These are phyloP conservation scores for Chaetomiaceae sp. DNA, from an alignment of 2,329 filamentous ascomycete genomes.

Conservation along the genomic window DNA sequence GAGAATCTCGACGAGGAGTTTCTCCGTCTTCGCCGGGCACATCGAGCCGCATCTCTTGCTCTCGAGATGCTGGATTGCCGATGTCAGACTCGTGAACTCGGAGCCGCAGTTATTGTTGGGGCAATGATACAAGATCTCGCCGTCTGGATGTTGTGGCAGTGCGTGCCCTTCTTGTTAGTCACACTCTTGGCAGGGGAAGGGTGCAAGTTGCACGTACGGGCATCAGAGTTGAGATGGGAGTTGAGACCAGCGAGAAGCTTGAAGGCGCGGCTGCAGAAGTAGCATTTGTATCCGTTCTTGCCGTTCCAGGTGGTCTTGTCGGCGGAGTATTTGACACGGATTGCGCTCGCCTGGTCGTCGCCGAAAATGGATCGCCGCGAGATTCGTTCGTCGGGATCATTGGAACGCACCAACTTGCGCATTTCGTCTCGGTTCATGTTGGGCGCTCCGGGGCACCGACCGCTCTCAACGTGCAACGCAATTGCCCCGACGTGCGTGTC, in stretches of 20 bases:
- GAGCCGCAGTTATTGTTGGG: constrained; percentile 32
- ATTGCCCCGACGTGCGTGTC: constrained; percentile 52
- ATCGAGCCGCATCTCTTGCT: constrained; percentile 40
- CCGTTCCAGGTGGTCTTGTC: constrained; percentile 40
- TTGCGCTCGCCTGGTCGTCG: too few species aligned
- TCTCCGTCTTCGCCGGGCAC: constrained; percentile 37
- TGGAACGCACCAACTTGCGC: constrained; percentile 40
- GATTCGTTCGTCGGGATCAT: constrained; percentile 46
- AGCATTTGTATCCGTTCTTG: constrained; percentile 46
- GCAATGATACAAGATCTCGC: constrained; percentile 39
- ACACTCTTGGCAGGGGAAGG: too few species aligned
- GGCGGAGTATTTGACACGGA: constrained; percentile 48
- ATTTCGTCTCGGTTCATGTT: constrained; percentile 46
- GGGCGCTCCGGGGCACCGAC: constrained; percentile 45
- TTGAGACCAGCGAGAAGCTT: constrained; percentile 36
- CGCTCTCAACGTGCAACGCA: constrained; percentile 52
- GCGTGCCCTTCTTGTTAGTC: too few species aligned
- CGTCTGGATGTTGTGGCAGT: constrained; percentile 36
- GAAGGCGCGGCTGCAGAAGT: constrained; percentile 49
- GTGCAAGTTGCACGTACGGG: constrained; percentile 39
- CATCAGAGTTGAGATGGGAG: constrained; percentile 50
- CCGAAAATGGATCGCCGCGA: too few species aligned
- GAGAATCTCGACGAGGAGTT: constrained; percentile 22
- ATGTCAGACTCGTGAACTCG: constrained; percentile 40
- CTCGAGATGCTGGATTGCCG: constrained; percentile 41